These are phyloP conservation scores for Closterium sp. DNA, from an alignment of 139 green algal genomes.

Conservation along the genomic window DNA sequence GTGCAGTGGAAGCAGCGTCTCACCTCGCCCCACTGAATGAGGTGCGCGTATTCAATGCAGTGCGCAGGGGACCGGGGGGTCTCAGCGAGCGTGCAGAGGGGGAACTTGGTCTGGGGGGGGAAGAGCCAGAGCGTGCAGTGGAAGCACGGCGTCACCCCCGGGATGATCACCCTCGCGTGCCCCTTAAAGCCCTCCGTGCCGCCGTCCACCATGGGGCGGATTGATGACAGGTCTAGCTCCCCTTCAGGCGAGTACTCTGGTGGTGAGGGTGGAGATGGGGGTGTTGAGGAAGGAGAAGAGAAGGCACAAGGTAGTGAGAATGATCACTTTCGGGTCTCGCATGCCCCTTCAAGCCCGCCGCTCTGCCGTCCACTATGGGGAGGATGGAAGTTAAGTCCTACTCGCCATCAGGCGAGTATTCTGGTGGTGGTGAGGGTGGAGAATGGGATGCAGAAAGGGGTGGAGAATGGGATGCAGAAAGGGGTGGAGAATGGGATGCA, in stretches of 20 bases:
- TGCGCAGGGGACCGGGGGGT: slow-evolving; percentile 78
- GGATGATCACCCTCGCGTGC: too few species aligned
- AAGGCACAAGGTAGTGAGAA: slow-evolving; percentile 47
- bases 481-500: too few species aligned
- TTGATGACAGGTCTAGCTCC: slow-evolving; percentile 68
- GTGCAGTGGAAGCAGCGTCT: slow-evolving; percentile 95
- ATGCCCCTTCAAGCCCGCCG: too few species aligned
- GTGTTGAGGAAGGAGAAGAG: too few species aligned
- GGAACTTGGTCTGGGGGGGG: slow-evolving; percentile 93
- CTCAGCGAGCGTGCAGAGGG: slow-evolving; percentile 87
- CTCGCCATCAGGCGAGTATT: slow-evolving; percentile 72
- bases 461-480: too few species aligned
- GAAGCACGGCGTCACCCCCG: slow-evolving; percentile 96
- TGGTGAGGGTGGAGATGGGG: neutral
- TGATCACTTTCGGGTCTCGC: slow-evolving; percentile 64
- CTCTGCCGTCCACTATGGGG: too few species aligned
- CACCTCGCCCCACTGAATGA: slow-evolving; percentile 88
- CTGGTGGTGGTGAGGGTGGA: slow-evolving; percentile 40
- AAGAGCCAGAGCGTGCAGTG: slow-evolving; percentile 99
- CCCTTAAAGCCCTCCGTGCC: slow-evolving; percentile 87
- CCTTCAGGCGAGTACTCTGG: slow-evolving; percentile 84
- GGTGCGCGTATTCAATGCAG: slow-evolving; percentile 97
- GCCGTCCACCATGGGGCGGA: slow-evolving; percentile 97
- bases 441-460: too few species aligned
- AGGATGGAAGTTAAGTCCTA: slow-evolving; percentile 54